Conservation (phyloP, 257 asterid genomes). For the Scutellaria galericulata region DNA sequence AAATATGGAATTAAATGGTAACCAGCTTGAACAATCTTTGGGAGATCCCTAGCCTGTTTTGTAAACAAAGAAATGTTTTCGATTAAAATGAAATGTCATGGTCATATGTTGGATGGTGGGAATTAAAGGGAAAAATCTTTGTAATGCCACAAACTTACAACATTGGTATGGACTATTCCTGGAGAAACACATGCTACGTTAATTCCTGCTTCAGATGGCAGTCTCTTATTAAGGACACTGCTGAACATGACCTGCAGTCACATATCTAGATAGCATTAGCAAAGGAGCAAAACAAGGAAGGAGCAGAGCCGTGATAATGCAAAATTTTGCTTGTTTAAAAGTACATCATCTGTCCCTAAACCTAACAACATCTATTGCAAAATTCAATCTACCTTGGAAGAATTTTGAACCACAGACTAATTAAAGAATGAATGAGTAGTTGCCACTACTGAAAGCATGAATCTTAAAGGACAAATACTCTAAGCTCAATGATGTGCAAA, state of each 20-base stretch:
- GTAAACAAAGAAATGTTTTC: neutral
- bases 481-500: constrained; percentile 25
- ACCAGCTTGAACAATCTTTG: constrained; percentile 80
- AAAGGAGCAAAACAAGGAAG: neutral
- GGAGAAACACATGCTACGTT: constrained; percentile 84
- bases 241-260: constrained; percentile 87
- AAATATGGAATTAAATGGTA: constrained; percentile 87
- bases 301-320: neutral
- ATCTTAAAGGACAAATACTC: constrained; percentile 8
- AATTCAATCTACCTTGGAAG: neutral
- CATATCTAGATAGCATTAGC: constrained; percentile 35
- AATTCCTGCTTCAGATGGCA: constrained; percentile 93
- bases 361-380: neutral
- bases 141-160: constrained; percentile 60
- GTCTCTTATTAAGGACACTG: constrained; percentile 83
- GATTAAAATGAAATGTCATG: neutral
- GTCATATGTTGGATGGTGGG: constrained; percentile 17
- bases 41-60: constrained; percentile 95
- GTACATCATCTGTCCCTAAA: neutral
- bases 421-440: constrained; percentile 17
- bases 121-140: constrained; percentile 7
- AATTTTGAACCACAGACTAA: constrained; percentile 11
- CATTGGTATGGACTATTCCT: constrained; percentile 95
- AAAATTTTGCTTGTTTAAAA: neutral
- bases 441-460: constrained; percentile 26